Base-by-base conservation (phyloP, 2,329 filamentous ascomycete species). In the Fusarium gaditjirri region DNA sequence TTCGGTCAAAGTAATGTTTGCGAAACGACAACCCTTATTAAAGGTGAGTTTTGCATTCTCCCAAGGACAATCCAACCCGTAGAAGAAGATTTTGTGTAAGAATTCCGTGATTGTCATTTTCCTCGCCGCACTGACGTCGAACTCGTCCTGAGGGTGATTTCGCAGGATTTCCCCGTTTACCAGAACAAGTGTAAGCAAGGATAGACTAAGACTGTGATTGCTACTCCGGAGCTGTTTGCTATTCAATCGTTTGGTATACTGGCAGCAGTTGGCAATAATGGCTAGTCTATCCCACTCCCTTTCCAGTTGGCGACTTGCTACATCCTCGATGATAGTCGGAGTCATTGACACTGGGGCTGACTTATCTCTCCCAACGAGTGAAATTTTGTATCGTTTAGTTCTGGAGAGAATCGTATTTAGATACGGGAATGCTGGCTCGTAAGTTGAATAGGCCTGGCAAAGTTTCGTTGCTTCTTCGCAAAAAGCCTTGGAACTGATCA, bases 201-300 rank as follows among this genome's bases (percentile, higher is more conserved):
- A 38, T 2, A 61, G 5, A 8, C 31, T 29, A 12, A 43, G 47
- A 1, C 57, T 44, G 3, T 38, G 21, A 2, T 38, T 38, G 4
- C 25, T 10, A 0, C 11, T 0, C 2, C 42, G 36, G 0, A 60
- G 47, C 31, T 44, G 19, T 0, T 10, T 3, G 5, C 57, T 61
- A 14, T 54, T 39, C 9, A 61, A 6, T 1, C 57, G 47, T 0
- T 54, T 21, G 0, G 33, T 0, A 3, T 61, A 54, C 25, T 61
- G 57, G 7, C 47, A 61, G 19, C 57, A 61, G 3, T 61, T 61
- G 7, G 49, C 58, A 25, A 61, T 44, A 8, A 55, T 61, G 6
- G 39, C 39, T 10, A 61, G 9, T 13, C 14, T 33, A 6, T 61
- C 39, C 58, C 58, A 61, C 1, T 38, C 25, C 3, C 31, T 31